Conservation (phyloP, 2,329 filamentous ascomycete genomes). For the Cordyceps pruinosa region DNA sequence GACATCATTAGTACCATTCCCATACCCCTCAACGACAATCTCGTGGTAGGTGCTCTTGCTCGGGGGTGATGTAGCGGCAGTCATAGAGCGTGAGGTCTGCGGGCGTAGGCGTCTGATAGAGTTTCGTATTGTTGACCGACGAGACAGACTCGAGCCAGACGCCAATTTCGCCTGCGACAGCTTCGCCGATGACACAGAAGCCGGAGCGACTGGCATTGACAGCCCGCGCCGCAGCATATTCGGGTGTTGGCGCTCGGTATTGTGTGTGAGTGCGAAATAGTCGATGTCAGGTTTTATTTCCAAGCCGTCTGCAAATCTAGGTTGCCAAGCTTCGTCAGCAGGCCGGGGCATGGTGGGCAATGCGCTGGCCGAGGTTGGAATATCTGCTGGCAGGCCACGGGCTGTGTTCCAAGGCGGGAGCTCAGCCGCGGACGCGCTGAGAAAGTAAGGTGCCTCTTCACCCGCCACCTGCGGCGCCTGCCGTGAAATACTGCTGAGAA, state of each 20-base stretch:
- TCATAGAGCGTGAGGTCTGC: conserved; percentile 20
- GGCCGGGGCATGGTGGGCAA: conserved; percentile 2
- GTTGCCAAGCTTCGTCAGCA: conserved; percentile 6
- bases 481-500: conserved; percentile 57
- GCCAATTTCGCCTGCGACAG: conserved; percentile 25
- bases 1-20: conserved; percentile 43
- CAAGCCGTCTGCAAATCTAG: background rate
- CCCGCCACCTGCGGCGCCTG: conserved; percentile 56
- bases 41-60: conserved; percentile 35
- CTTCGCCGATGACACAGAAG: conserved; percentile 6
- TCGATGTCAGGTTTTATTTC: conserved; percentile 52
- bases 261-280: conserved; percentile 41
- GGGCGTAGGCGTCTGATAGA: conserved; percentile 22
- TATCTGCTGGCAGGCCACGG: conserved; percentile 15
- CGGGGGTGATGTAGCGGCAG: conserved; percentile 16
- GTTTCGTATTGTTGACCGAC: conserved; percentile 28
- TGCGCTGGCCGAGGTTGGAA: background rate
- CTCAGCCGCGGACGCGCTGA: conserved; percentile 36
- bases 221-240: background rate
- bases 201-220: conserved; percentile 7
- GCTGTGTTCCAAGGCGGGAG: conserved; percentile 41
- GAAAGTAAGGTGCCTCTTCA: conserved; percentile 49
- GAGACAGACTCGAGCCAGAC: conserved; percentile 20
- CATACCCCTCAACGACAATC: conserved; percentile 47
- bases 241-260: conserved; percentile 13